Evolutionary conservation across 73 alveolate species (phyloP).

Genomic region (Uronychia binucleata): DNA sequence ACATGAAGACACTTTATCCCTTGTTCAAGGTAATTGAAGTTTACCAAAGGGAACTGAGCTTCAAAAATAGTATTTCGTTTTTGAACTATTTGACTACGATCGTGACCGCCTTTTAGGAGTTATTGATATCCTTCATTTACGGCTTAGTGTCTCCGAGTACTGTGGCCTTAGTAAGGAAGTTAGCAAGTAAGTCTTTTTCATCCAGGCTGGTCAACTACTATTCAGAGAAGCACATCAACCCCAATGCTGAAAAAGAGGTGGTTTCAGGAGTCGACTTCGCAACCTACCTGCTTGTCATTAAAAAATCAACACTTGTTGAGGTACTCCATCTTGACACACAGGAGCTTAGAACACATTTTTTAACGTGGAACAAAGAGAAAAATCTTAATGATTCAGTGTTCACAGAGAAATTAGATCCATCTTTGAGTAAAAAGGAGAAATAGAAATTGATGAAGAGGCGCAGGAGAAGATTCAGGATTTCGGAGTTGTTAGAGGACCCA

Average conservation of each 20-base stretch:
- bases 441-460: neutral
- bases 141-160: neutral
- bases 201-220: neutral
- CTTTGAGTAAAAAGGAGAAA: neutral
- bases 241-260: neutral
- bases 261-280: neutral
- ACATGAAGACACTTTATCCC: neutral
- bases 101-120: neutral
- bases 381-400: neutral
- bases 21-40: neutral
- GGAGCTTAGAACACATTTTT: no score
- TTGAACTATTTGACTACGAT: neutral
- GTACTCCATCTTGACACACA: no score
- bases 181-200: neutral
- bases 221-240: neutral
- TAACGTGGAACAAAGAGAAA: neutral
- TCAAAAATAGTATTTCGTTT: neutral
- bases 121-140: neutral
- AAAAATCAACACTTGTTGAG: neutral
- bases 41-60: conserved; percentile 7
- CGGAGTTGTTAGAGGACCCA: neutral
- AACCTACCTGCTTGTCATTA: neutral
- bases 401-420: neutral
- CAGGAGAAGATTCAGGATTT: neutral
- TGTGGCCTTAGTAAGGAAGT: neutral